Conservation (phyloP, 2,329 filamentous ascomycete species). For the Aspergillus latus region DNA sequence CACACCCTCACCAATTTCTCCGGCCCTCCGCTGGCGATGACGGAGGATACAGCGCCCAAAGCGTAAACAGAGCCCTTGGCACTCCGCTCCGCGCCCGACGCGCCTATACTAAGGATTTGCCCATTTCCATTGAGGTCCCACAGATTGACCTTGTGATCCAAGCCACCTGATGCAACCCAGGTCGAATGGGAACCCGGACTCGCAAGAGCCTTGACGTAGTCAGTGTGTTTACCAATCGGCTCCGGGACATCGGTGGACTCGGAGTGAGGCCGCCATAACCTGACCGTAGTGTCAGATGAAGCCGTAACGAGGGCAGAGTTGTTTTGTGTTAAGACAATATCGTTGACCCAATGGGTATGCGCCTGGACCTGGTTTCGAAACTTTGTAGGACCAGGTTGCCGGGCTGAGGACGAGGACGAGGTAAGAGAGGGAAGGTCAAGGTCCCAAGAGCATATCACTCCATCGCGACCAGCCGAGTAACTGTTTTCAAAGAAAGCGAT, state of each 20-base stretch:
- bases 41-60: constrained; percentile 72
- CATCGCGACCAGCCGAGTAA: constrained; percentile 94
- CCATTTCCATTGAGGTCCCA: constrained; percentile 92
- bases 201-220: constrained; percentile 94
- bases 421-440: constrained; percentile 49
- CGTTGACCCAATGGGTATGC: constrained; percentile 96
- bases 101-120: constrained; percentile 80
- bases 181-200: constrained; percentile 68
- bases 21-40: constrained; percentile 88
- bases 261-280: constrained; percentile 79
- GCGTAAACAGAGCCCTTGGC: constrained; percentile 97
- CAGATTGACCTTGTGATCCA: constrained; percentile 86
- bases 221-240: constrained; percentile 87
- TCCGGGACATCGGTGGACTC: constrained; percentile 64
- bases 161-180: constrained; percentile 91
- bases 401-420: constrained; percentile 17
- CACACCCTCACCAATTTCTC: constrained; percentile 91
- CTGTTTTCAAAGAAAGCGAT: constrained; percentile 48
- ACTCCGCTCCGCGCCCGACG: constrained; percentile 69
- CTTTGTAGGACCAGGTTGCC: constrained; percentile 46
- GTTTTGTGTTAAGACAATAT: constrained; percentile 76
- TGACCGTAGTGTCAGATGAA: constrained; percentile 91
- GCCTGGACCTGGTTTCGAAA: constrained; percentile 69
- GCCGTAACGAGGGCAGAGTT: constrained; percentile 81
- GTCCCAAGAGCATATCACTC: constrained; percentile 94